Conservation (phyloP, 2,329 filamentous ascomycete genomes). For the Berkeleyomyces basicola region DNA sequence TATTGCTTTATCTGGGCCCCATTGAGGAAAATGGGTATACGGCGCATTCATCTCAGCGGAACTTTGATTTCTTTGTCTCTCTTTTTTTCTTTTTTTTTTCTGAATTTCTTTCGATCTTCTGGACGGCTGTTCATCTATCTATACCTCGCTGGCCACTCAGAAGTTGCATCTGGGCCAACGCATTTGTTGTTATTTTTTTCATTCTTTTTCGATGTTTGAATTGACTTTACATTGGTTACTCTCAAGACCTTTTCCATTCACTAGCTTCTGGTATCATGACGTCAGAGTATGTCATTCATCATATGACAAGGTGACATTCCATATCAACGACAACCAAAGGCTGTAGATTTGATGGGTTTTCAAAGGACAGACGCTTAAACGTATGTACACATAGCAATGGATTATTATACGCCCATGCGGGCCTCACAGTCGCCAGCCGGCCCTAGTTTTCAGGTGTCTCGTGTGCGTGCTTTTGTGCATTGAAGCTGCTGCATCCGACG, state of each 20-base stretch:
- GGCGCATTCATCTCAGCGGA: neutral
- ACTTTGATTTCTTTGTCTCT: neutral
- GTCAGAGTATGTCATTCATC: neutral
- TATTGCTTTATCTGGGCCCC: neutral
- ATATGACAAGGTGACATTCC: neutral
- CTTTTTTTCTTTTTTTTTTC: neutral
- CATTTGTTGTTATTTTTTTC: neutral
- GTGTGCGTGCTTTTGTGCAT: neutral
- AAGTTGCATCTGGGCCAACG: neutral
- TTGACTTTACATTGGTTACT: neutral
- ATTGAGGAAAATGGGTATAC: neutral
- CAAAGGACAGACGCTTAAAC: too few species aligned
- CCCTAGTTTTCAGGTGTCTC: neutral
- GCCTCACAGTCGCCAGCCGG: neutral
- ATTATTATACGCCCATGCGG: neutral
- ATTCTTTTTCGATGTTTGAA: neutral
- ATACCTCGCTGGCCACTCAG: neutral
- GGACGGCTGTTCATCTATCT: conserved; percentile 1
- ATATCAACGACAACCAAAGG: too few species aligned
- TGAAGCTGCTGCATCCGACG: neutral
- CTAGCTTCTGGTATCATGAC: neutral
- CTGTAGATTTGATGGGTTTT: too few species aligned
- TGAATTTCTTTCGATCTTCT: neutral
- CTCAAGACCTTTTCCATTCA: neutral
- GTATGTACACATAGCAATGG: too few species aligned